Conservation (phyloP, 352 stramenopile species). For the Globisporangium perplexum region DNA sequence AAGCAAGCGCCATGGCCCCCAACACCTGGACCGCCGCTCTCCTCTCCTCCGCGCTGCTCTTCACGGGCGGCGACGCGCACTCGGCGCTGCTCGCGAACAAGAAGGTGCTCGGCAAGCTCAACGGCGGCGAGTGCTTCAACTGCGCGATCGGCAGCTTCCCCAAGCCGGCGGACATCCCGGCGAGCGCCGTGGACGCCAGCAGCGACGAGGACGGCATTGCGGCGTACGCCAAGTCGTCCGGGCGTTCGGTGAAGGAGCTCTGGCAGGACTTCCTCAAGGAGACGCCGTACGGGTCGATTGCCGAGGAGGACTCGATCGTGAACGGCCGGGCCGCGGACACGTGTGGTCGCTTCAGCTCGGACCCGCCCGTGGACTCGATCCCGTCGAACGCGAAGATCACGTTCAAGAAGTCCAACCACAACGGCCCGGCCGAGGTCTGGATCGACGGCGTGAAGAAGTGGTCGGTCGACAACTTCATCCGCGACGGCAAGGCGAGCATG, state of each 20-base stretch:
- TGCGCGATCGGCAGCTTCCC: constrained; percentile 18
- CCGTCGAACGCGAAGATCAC: constrained; percentile 14
- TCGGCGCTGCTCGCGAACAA: constrained; percentile 11
- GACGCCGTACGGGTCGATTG: constrained; percentile 12
- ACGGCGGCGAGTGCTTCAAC: constrained; percentile 21
- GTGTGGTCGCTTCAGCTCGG: constrained; percentile 14
- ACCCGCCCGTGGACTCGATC: constrained; percentile 11
- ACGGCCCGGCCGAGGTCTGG: constrained; percentile 18
- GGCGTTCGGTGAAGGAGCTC: constrained; percentile 13
- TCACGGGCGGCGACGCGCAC: constrained; percentile 2
- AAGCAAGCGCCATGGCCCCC: not conserved
- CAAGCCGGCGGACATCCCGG: constrained; percentile 12
- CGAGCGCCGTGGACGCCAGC: constrained; percentile 13
- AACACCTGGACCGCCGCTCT: constrained; percentile 2
- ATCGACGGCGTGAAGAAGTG: constrained; percentile 16
- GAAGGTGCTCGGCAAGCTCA: constrained; percentile 21
- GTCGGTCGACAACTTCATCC: constrained; percentile 17
- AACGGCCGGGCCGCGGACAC: constrained; percentile 4
- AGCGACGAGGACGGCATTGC: constrained; percentile 12
- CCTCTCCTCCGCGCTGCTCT: constrained; percentile 3
- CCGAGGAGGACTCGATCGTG: constrained; percentile 12
- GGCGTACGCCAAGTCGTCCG: constrained; percentile 16
- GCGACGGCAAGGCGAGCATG: constrained; percentile 12
- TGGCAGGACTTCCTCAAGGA: constrained; percentile 15
- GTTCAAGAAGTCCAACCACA: constrained; percentile 25